Evolutionary conservation across 306 rosid species (phyloP).

Genomic region (Begonia loranthoides): DNA sequence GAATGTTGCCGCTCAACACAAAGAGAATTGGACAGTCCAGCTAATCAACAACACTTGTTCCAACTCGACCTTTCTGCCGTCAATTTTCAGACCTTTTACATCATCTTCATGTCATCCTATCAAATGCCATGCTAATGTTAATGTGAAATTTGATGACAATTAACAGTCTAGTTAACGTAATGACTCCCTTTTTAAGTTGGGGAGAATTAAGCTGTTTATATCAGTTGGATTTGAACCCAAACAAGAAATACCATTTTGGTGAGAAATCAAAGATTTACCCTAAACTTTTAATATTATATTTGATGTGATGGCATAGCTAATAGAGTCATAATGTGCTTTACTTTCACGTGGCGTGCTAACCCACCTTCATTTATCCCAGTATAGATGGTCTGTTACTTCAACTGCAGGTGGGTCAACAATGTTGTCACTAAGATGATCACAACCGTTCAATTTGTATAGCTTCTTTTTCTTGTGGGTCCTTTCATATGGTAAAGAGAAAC

Average conservation of each 20-base stretch:
- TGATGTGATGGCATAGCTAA: conserved; percentile 42
- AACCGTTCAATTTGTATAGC: conserved; percentile 28
- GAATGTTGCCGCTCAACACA: conserved; percentile 53
- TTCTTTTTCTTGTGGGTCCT: conserved; percentile 31
- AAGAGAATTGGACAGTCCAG: conserved; percentile 39
- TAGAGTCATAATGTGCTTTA: conserved; percentile 31
- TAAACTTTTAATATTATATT: conserved; percentile 9
- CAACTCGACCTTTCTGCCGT: conserved; percentile 11
- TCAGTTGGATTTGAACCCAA: conserved; percentile 64
- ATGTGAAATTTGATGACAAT: conserved; percentile 22
- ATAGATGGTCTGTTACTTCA: conserved; percentile 63
- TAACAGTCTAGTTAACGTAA: conserved; percentile 32
- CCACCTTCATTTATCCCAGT: conserved; percentile 20
- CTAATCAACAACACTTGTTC: conserved; percentile 29
- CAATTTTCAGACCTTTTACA: conserved; percentile 19
- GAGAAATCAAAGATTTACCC: conserved; percentile 29
- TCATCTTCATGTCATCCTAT: conserved; percentile 17
- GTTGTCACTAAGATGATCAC: conserved; percentile 26
- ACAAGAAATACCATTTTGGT: conserved; percentile 30
- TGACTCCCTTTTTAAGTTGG: conserved; percentile 42
- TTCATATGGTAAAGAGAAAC: conserved; percentile 14
- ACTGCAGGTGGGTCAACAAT: conserved; percentile 79
- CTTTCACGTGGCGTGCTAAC: conserved; percentile 50
- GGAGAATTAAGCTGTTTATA: conserved; percentile 34
- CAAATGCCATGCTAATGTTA: conserved; percentile 8